Evolutionary conservation across 805 yeast species (phyloP), one percentile per base, ranked within the genome.

Genomic region (Wickerhamiella domercqiae): DNA sequence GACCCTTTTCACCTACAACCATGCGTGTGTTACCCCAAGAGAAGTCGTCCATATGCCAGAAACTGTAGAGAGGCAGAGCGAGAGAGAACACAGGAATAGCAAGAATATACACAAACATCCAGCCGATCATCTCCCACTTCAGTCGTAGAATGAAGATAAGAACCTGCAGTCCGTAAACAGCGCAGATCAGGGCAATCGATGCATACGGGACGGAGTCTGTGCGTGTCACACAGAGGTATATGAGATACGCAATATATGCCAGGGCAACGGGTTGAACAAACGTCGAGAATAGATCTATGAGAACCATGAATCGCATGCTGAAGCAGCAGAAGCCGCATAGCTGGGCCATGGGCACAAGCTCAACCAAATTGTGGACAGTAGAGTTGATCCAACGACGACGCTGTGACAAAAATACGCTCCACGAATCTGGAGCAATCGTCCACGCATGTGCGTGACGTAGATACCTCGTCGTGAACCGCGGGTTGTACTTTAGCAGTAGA

Each of bases 361-460:
- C 78, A 52, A 71, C 56, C 57, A 72, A 62, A 49, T 72, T 72
- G 50, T 72, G 78, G 21, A 72, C 75, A 0, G 78, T 72, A 4
- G 78, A 72, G 55, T 72, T 72, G 47, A 72, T 72, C 78, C 78
- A 72, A 46, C 78, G 70, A 50, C 78, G 71, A 43, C 78, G 70
- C 55, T 72, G 78, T 2, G 78, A 72, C 42, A 73, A 57, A 47
- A 72, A 63, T 20, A 72, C 76, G 36, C 53, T 54, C 62, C 74
- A 73, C 11, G 60, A 59, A 42, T 68, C 74, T 4, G 78, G 78
- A 3, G 72, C 78, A 37, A 71, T 56, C 1, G 78, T 72, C 52
- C 65, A 68, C 42, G 77, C 73, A 14, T 66, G 64, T 2, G 78
- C 78, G 47, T 70, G 70, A 4, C 76, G 62, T 7, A 71, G 60